Evolutionary conservation across 148 eudicot species (phyloP), one percentile per base, ranked within the genome.

Genomic region (Camellia sinensis): DNA sequence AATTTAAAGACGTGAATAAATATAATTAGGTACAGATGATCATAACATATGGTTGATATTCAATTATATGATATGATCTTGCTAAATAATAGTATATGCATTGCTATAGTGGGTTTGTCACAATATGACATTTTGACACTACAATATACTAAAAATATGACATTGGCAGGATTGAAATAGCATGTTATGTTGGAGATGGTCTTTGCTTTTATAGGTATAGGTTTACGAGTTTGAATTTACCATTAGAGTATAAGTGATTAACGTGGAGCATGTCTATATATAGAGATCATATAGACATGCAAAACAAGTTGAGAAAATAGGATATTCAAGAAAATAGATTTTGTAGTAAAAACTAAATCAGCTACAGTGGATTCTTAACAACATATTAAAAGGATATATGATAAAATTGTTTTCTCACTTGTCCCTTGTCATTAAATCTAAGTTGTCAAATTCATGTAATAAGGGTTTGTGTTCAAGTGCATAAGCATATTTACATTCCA

Each of bases 161-260:
- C 37, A 29, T 29, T 29, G 37, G 37, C 37, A 29, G 37, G 37
- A 29, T 29, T 29, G 37, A 29, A 29, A 29, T 29, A 29, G 37
- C 37, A 29, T 29, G 37, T 29, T 29, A 29, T 29, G 37, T 29
- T 29, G 37, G 1, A 29, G 37, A 29, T 29, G 37, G 37, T 29
- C 37, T 29, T 29, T 29, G 37, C 37, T 29, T 29, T 70, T 75
- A 37, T 19, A n/a, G 18, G 22, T 53, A 45, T n/a, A 50, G 14
- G 65, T 21, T 79, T 76, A 63, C 18, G 0, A 74, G 8, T 81
- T 67, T 70, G 69, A 46, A 40, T 67, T 37, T 46, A 48, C 74
- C 13, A 11, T 29, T 45, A 13, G 19, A n/a, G 46, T 17, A 14
- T n/a, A 22, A 45, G 29, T 40, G 44, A 53, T 8, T 52, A 14